A percentile compares a stretch with the other conserved stretches of the same genome.
Evolutionary conservation across 2,329 filamentous ascomycete species (phyloP).

Genomic region (Colletotrichum filicis): DNA sequence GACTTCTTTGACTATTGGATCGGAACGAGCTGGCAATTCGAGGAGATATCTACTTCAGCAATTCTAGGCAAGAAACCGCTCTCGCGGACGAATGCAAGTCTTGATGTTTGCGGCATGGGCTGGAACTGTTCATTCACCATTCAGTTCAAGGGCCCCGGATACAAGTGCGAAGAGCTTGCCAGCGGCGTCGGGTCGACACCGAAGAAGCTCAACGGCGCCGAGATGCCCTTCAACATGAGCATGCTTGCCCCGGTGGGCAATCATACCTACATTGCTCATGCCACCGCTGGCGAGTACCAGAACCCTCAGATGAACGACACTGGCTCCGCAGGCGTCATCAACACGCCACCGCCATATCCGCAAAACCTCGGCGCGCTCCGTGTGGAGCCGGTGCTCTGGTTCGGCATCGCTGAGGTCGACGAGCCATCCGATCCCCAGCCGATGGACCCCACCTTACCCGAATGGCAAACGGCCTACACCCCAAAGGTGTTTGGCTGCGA

Average conservation of each 20-base stretch:
- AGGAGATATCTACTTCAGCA: conserved; percentile 42
- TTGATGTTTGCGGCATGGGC: conserved; percentile 45
- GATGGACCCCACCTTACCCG: conserved; percentile 32
- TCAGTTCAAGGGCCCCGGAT: conserved; percentile 48
- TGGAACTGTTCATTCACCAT: conserved; percentile 49
- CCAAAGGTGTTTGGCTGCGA: conserved; percentile 48
- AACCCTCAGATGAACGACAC: conserved; percentile 38
- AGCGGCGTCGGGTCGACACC: conserved; percentile 41
- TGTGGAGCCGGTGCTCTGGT: conserved; percentile 48
- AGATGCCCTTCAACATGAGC: conserved; percentile 41
- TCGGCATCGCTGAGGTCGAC: conserved; percentile 45
- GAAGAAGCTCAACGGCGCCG: conserved; percentile 37
- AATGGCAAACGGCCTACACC: conserved; percentile 43
- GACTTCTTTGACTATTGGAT: conserved; percentile 48
- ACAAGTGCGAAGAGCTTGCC: conserved; percentile 46
- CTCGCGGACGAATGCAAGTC: conserved; percentile 39
- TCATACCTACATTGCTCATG: conserved; percentile 44
- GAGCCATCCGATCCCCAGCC: conserved; percentile 37
- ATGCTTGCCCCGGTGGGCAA: conserved; percentile 43
- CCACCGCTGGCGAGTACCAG: conserved; percentile 43
- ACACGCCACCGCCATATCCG: conserved; percentile 37
- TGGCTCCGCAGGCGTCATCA: conserved; percentile 42
- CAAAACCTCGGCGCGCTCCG: conserved; percentile 45
- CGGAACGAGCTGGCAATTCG: conserved; percentile 39
- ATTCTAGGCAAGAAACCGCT: conserved; percentile 41